Conservation (phyloP, 352 stramenopile genomes). For the Phytophthora quininea region DNA sequence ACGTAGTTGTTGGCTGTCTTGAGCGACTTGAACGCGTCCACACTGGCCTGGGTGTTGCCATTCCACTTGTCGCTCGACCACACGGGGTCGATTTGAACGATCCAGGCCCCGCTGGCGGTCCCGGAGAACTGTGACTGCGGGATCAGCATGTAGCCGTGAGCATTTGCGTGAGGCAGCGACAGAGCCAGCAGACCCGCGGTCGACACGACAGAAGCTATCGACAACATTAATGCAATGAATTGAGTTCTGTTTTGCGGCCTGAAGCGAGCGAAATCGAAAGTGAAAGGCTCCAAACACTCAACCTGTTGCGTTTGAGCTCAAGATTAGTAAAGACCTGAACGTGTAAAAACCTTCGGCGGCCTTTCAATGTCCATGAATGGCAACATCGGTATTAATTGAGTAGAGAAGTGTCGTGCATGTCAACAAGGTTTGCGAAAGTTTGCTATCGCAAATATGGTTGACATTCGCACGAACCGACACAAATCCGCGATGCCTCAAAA, state of each 20-base stretch:
- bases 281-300: background rate
- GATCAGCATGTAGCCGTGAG: constrained; percentile 46
- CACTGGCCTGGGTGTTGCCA: constrained; percentile 38
- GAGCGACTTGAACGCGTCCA: constrained; percentile 29
- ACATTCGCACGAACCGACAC: too few relatives aligned
- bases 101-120: constrained; percentile 31
- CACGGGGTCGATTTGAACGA: constrained; percentile 41
- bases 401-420: too few relatives aligned
- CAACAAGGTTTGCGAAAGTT: too few relatives aligned
- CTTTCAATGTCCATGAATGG: too few relatives aligned
- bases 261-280: constrained; percentile 19
- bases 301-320: too few relatives aligned
- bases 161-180: constrained; percentile 19
- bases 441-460: too few relatives aligned
- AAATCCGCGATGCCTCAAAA: too few relatives aligned
- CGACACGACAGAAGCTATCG: constrained; percentile 25
- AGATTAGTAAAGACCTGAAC: too few relatives aligned
- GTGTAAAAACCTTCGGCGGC: too few relatives aligned
- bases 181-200: constrained; percentile 22
- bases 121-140: constrained; percentile 39
- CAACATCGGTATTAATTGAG: too few relatives aligned
- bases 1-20: constrained; percentile 37
- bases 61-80: constrained; percentile 36
- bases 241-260: background rate
- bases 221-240: constrained; percentile 12